phyloP scores from a whole-genome alignment of 768 basidiomycete species.

The Hydnomerulius pinastri region DNA sequence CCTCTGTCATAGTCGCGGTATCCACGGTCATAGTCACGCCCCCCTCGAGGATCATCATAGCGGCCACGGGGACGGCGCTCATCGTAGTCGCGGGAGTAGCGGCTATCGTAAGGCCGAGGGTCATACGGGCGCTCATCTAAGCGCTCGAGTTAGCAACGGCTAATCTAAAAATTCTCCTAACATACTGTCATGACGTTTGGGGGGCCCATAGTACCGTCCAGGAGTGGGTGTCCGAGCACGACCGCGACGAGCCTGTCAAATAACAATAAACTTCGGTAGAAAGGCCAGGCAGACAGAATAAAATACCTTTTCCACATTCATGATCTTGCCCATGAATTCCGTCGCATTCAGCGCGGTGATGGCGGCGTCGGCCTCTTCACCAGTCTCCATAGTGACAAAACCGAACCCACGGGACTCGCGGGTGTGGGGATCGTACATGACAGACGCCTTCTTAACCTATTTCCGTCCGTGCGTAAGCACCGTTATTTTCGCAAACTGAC shows the following conservation, averaged over 20 bases:
- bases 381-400: constrained; percentile 84
- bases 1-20: constrained; percentile 37
- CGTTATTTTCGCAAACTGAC: not conserved
- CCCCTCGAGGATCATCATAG: constrained; percentile 46
- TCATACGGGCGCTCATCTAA: constrained; percentile 86
- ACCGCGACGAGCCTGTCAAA: constrained; percentile 76
- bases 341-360: constrained; percentile 82
- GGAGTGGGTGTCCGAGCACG: constrained; percentile 93
- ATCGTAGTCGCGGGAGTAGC: constrained; percentile 72
- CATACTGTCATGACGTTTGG: constrained; percentile 73
- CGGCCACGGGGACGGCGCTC: constrained; percentile 52
- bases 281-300: not conserved
- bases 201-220: constrained; percentile 91
- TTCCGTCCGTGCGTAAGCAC: constrained; percentile 7
- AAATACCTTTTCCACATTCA: constrained; percentile 85
- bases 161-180: constrained; percentile 7
- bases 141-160: not conserved
- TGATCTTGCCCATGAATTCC: constrained; percentile 83
- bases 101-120: constrained; percentile 88
- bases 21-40: constrained; percentile 34
- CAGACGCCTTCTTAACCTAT: constrained; percentile 63
- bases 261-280: constrained; percentile 3
- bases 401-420: constrained; percentile 80
- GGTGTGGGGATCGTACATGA: constrained; percentile 73
- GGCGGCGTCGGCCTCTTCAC: constrained; percentile 90